Base-by-base conservation (phyloP, 805 yeast genomes). In the Kazachstania kunashirensis region DNA sequence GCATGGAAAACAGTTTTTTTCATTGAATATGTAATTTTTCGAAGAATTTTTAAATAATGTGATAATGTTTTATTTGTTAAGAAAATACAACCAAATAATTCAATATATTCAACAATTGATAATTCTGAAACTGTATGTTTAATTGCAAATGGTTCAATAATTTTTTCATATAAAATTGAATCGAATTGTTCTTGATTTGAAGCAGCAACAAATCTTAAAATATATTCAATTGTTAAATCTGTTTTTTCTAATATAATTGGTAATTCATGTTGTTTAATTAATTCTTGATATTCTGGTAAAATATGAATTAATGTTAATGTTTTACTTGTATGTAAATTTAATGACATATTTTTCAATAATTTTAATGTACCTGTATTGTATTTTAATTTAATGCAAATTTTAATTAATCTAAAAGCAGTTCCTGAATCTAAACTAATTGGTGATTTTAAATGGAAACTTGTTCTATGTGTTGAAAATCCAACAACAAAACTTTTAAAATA, bases 191-290 rank as follows among this genome's bases (percentile, higher is more conserved):
- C 33, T 26, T 68, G 63, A 45, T 73, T 71, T 2, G 76, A 55
- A 11, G 75, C 71, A 1, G 76, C 68, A 7, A 71, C 33, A 47
- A 59, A 74, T 27, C 64, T 53, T 23, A 68, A 45, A 6, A 74
- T 53, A 16, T 61, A 53, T 13, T 65, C 69, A 32, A 69, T 55
- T 26, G 55, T 54, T 2, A 42, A 24, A 44, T 70, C 73, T 11
- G 71, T 60, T 19, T 49, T 42, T 40, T 43, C 35, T 29, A 37
- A 36, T 8, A 24, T 7, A 5, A 34, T 20, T 14, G 45, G 41
- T 20, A 30, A 28, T 12, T 45, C 42, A 7, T 39, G 43, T 21
- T 45, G 41, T 28, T 35, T 37, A n/a, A 50, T 30, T 29, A 39
- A 46, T 1, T 20, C 27, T 34, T 49, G 53, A 20, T 50, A 44